Evolutionary conservation across 1,284 basidiomycete genomes (phyloP).

Genomic region (Apiotrichum gamsii): DNA sequence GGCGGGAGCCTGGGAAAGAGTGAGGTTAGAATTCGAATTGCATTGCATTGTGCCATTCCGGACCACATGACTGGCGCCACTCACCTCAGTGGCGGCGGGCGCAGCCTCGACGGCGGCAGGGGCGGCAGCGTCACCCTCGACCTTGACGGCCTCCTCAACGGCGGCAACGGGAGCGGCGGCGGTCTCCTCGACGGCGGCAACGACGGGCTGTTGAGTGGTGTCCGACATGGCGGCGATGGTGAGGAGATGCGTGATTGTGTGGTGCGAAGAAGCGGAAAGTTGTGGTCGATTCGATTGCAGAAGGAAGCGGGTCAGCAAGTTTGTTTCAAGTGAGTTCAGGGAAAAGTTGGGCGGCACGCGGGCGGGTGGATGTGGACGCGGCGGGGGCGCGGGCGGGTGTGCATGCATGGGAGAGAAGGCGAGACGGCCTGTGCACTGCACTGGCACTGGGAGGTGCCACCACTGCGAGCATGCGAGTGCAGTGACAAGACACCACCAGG

Average conservation of each 20-base stretch:
- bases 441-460: background rate
- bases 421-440: background rate
- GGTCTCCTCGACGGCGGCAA: conserved; percentile 7
- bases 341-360: background rate
- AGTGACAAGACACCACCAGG: too few species aligned
- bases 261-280: background rate
- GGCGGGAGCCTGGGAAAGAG: background rate
- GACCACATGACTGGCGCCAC: background rate
- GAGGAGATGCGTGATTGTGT: background rate
- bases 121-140: conserved; percentile 16
- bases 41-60: too few species aligned
- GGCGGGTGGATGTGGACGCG: background rate
- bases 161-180: conserved; percentile 53
- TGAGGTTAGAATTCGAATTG: too few species aligned
- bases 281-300: too few species aligned
- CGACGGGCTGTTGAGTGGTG: background rate
- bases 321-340: background rate
- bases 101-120: conserved; percentile 15
- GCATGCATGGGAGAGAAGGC: too few species aligned
- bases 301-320: background rate
- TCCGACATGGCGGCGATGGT: background rate
- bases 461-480: too few species aligned
- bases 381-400: background rate
- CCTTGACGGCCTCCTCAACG: conserved; percentile 9
- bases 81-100: background rate